phyloP scores from a whole-genome alignment of 2,329 filamentous ascomycete genomes.

The Exophiala viscosa region DNA sequence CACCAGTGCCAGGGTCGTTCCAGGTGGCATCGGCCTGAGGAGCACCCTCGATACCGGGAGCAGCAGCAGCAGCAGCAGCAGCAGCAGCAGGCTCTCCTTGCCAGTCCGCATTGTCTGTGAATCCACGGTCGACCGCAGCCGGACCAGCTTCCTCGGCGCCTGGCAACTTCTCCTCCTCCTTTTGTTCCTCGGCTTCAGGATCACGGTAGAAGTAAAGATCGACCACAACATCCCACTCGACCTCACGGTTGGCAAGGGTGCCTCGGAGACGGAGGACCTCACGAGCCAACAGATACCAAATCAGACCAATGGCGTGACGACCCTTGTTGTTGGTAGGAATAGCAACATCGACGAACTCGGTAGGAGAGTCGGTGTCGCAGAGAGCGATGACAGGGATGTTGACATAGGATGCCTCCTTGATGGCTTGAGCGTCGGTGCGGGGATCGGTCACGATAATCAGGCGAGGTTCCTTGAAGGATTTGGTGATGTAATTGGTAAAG shows the following conservation, averaged over 20 bases:
- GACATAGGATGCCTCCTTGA: slow-evolving; percentile 99
- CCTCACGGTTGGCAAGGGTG: slow-evolving; percentile 92
- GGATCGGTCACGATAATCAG: slow-evolving; percentile 99
- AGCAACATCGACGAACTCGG: slow-evolving; percentile 98
- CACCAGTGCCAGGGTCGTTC: slow-evolving; percentile 50
- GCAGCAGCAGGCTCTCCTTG: slow-evolving; percentile 59
- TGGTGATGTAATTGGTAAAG: slow-evolving; percentile 99
- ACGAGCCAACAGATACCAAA: slow-evolving; percentile 99
- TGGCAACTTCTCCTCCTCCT: slow-evolving; percentile 81
- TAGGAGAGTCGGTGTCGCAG: slow-evolving; percentile 98
- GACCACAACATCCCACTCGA: slow-evolving; percentile 98
- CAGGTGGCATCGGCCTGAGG: slow-evolving; percentile 58
- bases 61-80: slow-evolving; percentile 59
- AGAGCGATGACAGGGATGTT: slow-evolving; percentile 99
- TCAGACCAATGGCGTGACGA: slow-evolving; percentile 94
- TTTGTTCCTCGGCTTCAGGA: slow-evolving; percentile 98
- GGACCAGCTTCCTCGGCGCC: slow-evolving; percentile 80
- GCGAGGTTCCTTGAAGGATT: slow-evolving; percentile 99
- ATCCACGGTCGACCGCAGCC: slow-evolving; percentile 73
- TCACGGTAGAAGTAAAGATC: slow-evolving; percentile 99
- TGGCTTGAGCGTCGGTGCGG: slow-evolving; percentile 98
- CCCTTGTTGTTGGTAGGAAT: slow-evolving; percentile 99
- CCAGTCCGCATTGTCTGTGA: slow-evolving; percentile 83
- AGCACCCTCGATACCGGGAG: slow-evolving; percentile 63
- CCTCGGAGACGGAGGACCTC: slow-evolving; percentile 98